phyloP scores from a whole-genome alignment of 257 asterid species.

The Solanum rostratum region DNA sequence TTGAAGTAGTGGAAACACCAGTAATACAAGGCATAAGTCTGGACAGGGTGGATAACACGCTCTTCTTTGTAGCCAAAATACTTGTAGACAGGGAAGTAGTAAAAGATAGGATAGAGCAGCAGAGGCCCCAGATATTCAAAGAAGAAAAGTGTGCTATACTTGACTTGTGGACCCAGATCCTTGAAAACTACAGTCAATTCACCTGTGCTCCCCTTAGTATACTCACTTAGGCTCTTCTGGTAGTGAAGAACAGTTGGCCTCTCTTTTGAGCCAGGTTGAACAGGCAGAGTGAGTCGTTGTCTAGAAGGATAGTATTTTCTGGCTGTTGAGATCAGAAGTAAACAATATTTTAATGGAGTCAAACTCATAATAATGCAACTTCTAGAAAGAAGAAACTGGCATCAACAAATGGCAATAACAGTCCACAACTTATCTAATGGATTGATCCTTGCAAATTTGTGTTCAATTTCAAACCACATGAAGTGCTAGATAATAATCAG shows the following conservation, averaged over 20 bases:
- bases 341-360: not conserved
- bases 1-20: slow-evolving; percentile 95
- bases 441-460: not conserved
- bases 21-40: slow-evolving; percentile 84
- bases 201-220: slow-evolving; percentile 33
- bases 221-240: slow-evolving; percentile 70
- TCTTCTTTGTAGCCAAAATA: slow-evolving; percentile 63
- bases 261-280: slow-evolving; percentile 66
- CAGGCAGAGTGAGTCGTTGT: slow-evolving; percentile 74
- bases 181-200: slow-evolving; percentile 72
- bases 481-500: not conserved
- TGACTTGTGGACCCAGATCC: slow-evolving; percentile 90
- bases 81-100: slow-evolving; percentile 52
- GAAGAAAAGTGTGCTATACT: slow-evolving; percentile 87
- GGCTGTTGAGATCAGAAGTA: slow-evolving; percentile 30
- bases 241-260: slow-evolving; percentile 62
- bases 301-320: slow-evolving; percentile 75
- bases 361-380: not conserved
- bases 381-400: not conserved
- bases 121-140: slow-evolving; percentile 91
- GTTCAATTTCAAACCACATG: not conserved
- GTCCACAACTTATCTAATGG: not conserved
- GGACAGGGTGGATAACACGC: slow-evolving; percentile 62
- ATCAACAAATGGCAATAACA: not conserved
- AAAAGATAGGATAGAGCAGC: slow-evolving; percentile 71